Evolutionary conservation across 768 basidiomycete genomes (phyloP).

Genomic region (Tricholoma furcatifolium): DNA sequence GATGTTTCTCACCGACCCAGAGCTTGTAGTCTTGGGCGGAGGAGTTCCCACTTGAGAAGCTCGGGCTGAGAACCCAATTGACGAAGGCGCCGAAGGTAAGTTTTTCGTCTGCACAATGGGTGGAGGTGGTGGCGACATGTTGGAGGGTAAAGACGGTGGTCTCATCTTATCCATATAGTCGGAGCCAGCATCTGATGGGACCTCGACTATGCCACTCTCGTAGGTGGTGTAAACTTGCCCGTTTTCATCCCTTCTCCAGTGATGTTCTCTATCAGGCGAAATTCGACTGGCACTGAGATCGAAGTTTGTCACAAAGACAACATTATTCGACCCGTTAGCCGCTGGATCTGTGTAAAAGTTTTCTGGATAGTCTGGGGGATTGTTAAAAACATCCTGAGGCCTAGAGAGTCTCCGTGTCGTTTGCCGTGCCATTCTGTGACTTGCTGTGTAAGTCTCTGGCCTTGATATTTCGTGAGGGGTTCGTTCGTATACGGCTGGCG

Average conservation of each 20-base stretch:
- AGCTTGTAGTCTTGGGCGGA: too few species aligned
- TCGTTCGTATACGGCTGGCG: slow-evolving; percentile 5
- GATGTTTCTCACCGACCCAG: too few species aligned
- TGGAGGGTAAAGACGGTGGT: background rate
- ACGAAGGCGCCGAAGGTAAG: too few species aligned
- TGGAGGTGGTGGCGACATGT: too few species aligned
- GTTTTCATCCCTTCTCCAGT: background rate
- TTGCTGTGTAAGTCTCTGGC: background rate
- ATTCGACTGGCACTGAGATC: too few species aligned
- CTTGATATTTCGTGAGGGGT: slow-evolving; percentile 6
- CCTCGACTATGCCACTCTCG: background rate
- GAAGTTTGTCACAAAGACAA: background rate
- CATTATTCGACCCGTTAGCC: background rate
- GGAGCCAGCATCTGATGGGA: slow-evolving; percentile 7
- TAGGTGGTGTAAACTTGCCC: background rate
- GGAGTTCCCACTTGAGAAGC: too few species aligned
- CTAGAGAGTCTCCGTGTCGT: background rate
- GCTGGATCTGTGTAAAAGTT: background rate
- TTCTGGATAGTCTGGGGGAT: background rate
- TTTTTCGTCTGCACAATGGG: too few species aligned
- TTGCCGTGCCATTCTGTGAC: too few species aligned
- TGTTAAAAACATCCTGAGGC: too few species aligned
- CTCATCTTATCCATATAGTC: slow-evolving; percentile 7
- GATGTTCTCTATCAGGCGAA: background rate
- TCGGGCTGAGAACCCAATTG: too few species aligned